Evolutionary conservation across 2,329 filamentous ascomycete species (phyloP), one percentile per base, ranked within the genome.

Genomic region (Pestalotiopsis sp.): DNA sequence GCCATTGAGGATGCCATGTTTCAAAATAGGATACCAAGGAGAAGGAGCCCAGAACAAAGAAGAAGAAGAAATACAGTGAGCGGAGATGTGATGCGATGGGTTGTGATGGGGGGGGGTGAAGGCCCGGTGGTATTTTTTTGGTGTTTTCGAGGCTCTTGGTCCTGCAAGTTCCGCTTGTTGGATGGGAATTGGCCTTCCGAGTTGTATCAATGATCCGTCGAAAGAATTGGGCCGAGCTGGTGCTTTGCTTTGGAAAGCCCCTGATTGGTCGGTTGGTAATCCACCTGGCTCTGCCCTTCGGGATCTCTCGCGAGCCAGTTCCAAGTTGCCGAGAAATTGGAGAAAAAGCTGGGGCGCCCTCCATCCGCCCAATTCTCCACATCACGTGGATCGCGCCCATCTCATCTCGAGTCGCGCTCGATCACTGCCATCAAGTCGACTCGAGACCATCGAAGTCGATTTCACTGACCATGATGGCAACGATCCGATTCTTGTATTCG

Each of bases 1-100:
- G 87, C 87, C 84, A 90, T 89, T 82, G 87, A 87, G 80, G 88
- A 89, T 81, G 89, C 87, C 84, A 87, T 90, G 76, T 73, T 79
- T 67, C 52, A 72, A 71, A 66, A 20, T 67, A 62, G 27, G 23
- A 25, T 61, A 41, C 52, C 49, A 36, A 23, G 49, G 49, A 59
- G 58, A 31, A 12, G 49, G 62, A 63, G 56, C 59, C 39, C 52
- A 58, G 23, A 49, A 61, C n/a, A 68, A 66, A 69, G 61, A 62
- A 62, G 65, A 66, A 38, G 59, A 61, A n/a, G 67, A 66, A 69
- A 63, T 57, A 59, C 63, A 66, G 49, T 20, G 20, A 62, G 61
- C 27, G 61, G 68, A 67, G 63, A 61, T 57, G 56, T 25, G 27
- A 59, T 27, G 36, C 61, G 63, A 61, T 25, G 66, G 59, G 52